Base-by-base conservation (phyloP, 345 rosid genomes). In the Citrus reticulata region DNA sequence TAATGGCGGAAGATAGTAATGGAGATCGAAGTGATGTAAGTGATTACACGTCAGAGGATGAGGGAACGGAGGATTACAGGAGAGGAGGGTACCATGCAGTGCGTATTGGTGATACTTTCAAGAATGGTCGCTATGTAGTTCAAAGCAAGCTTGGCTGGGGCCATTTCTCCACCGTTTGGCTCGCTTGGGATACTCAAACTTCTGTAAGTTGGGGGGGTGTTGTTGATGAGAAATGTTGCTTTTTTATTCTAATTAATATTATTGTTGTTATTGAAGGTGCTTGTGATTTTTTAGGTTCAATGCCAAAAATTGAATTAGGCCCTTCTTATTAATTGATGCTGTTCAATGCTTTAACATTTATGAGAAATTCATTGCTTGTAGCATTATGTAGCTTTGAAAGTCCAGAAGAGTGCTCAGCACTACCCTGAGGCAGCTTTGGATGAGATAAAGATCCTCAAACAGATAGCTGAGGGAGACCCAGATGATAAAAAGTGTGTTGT, bases 151-250 rank as follows among this genome's bases (percentile, higher is more conserved):
- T 91, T 49, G 95, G 93, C 9, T 91, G 95, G 95, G 95, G 95
- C 32, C 93, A 91, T 84, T 91, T 91, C 89, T 91, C 95, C 63
- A 91, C 95, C 70, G 95, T 91, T 68, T 91, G 95, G 95, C 95
- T 91, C 72, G 91, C 90, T 62, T 91, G 93, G 93, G 95, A 90
- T 79, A 84, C 90, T 20, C 88, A 73, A 1, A 81, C 79, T 27
- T 83, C 88, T 5, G 95, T 91, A 86, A 34, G 22, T 19, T 19
- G 20, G 3, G 9, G 17, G 59, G 39, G 7, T 0, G 9, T 20
- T 49, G 51, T 30, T 39, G 51, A 46, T 42, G 30, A 67, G 20
- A 35, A 42, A 35, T 22, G 19, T 42, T 24, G 16, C 6, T 69
- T 14, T 24, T 69, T 32, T 35, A 7, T 3, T 51, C 6, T 51